Percentiles rank a stretch among this genome's conserved stretches.
These are phyloP conservation scores for Piper longum DNA, from an alignment of 164 flowering plant genomes.

Conservation along the genomic window DNA sequence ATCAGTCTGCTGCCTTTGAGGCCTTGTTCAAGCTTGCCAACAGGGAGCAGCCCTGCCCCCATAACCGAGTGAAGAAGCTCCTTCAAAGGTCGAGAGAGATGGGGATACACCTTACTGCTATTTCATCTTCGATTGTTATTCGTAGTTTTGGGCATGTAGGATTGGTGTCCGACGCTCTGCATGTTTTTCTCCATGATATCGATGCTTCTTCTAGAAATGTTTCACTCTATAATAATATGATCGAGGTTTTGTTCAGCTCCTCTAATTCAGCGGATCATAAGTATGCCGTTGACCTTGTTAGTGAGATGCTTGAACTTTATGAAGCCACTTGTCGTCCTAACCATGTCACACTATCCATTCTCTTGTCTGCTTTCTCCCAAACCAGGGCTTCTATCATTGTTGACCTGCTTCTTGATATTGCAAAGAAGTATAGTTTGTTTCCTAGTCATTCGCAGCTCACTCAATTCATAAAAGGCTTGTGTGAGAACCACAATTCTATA, in stretches of 20 bases:
- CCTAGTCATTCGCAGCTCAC: constrained; percentile 24
- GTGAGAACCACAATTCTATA: constrained; percentile 18
- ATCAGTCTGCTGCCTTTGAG: constrained; percentile 30
- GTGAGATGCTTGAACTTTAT: constrained; percentile 38
- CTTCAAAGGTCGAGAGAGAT: constrained; percentile 19
- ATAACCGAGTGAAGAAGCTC: constrained; percentile 18
- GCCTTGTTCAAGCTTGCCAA: constrained; percentile 36
- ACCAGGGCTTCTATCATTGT: constrained; percentile 5
- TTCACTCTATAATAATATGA: constrained; percentile 25
- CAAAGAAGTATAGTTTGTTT: constrained; percentile 22
- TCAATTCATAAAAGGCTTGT: constrained; percentile 33
- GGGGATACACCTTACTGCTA: constrained; percentile 21
- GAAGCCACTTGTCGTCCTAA: constrained; percentile 21
- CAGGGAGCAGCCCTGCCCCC: constrained; percentile 17
- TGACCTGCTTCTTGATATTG: constrained; percentile 25
- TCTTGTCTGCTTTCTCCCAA: constrained; percentile 26
- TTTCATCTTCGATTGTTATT: constrained; percentile 29
- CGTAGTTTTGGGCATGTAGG: constrained; percentile 18
- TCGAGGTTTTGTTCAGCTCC: constrained; percentile 18
- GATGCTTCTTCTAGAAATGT: constrained; percentile 20
- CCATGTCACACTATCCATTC: constrained; percentile 26
- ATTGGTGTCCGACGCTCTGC: constrained; percentile 27
- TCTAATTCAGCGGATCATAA: not conserved
- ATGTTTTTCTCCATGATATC: constrained; percentile 23
- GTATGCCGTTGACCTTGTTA: constrained; percentile 38